These are phyloP conservation scores for Xerocomus potaroensis DNA, from an alignment of 768 basidiomycete genomes.

Conservation along the genomic window DNA sequence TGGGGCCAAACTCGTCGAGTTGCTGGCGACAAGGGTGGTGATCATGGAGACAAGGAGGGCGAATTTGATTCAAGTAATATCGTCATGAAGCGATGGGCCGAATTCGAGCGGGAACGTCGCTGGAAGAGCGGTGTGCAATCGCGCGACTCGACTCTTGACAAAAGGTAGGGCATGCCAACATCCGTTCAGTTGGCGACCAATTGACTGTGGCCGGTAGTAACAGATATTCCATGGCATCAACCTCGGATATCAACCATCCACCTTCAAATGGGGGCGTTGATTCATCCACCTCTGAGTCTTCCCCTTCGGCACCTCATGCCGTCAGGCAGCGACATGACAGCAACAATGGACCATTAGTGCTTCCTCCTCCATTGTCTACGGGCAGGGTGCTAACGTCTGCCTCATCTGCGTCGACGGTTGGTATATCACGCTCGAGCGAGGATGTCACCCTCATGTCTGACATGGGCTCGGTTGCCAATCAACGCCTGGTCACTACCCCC, in stretches of 20 bases:
- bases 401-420: conserved; percentile 39
- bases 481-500: conserved; percentile 38
- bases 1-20: conserved; percentile 93
- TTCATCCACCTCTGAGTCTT: conserved; percentile 59
- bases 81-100: conserved; percentile 98
- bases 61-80: conserved; percentile 96
- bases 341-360: conserved; percentile 63
- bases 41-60: conserved; percentile 92
- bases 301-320: conserved; percentile 31
- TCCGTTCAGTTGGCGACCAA: conserved; percentile 4
- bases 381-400: conserved; percentile 47
- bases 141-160: conserved; percentile 72
- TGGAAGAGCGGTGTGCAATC: conserved; percentile 89
- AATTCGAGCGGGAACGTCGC: conserved; percentile 92
- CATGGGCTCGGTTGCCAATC: conserved; percentile 38
- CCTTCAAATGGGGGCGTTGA: conserved; percentile 49
- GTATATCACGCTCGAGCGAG: conserved; percentile 42
- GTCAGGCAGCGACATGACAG: conserved; percentile 64
- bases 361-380: conserved; percentile 69
- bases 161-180: conserved; percentile 42
- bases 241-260: conserved; percentile 65
- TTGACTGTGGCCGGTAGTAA: conserved; percentile 35
- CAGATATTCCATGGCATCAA: conserved; percentile 76
- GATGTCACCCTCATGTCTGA: conserved; percentile 35
- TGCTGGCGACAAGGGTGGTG: conserved; percentile 64